These are phyloP conservation scores for Elaeis guineensis DNA, from an alignment of 176 grass and related monocot genomes.

Conservation along the genomic window DNA sequence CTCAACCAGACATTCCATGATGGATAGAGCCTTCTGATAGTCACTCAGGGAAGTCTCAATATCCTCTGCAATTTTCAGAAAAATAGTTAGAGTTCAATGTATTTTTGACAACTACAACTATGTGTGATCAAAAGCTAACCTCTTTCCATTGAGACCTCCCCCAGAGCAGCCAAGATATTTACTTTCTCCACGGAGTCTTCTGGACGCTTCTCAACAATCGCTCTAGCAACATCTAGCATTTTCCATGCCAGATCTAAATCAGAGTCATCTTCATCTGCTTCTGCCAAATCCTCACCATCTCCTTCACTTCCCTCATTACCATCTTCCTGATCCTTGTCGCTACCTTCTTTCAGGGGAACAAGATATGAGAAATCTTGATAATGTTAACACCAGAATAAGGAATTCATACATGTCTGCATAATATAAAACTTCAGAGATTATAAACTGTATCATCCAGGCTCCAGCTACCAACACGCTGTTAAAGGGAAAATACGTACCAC, in stretches of 20 bases:
- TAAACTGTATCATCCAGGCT: too few species aligned
- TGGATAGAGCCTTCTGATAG: slow-evolving; percentile 77
- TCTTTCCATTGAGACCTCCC: slow-evolving; percentile 91
- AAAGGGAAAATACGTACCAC: too few species aligned
- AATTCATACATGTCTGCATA: too few species aligned
- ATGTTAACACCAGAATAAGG: too few species aligned
- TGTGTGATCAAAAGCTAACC: slow-evolving; percentile 21
- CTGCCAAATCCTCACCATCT: slow-evolving; percentile 54
- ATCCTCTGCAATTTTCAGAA: slow-evolving; percentile 62
- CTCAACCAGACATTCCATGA: slow-evolving; percentile 65
- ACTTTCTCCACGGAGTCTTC: slow-evolving; percentile 73
- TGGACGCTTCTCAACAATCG: slow-evolving; percentile 65
- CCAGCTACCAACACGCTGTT: too few species aligned
- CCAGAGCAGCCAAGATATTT: slow-evolving; percentile 77
- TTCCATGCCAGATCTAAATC: slow-evolving; percentile 96
- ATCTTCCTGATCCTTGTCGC: slow-evolving; percentile 41
- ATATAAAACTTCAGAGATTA: too few species aligned
- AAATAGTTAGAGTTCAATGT: neutral
- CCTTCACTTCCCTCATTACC: slow-evolving; percentile 36
- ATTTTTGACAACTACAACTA: neutral
- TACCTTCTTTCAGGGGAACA: slow-evolving; percentile 41
- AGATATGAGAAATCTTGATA: neutral
- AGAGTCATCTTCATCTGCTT: slow-evolving; percentile 82
- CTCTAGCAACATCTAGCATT: slow-evolving; percentile 96
- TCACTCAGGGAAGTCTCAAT: slow-evolving; percentile 78